Evolutionary conservation across 345 rosid species (phyloP).

Genomic region (Populus euphratica): DNA sequence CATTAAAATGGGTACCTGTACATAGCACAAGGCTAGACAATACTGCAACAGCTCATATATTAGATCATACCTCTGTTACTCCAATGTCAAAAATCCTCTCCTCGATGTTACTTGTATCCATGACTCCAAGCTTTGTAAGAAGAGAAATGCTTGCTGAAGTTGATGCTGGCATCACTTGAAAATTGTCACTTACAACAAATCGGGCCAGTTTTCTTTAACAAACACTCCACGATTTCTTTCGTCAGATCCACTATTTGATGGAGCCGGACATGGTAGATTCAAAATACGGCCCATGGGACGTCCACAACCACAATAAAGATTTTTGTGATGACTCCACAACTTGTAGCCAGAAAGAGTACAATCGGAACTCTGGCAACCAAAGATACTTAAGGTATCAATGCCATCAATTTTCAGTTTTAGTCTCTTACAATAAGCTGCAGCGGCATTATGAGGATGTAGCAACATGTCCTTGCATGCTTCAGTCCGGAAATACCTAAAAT

Average conservation of each 20-base stretch:
- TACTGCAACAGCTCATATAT: background rate
- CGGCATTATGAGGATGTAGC: conserved; percentile 9
- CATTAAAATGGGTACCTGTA: background rate
- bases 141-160: background rate
- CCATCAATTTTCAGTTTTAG: conserved; percentile 18
- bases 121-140: conserved; percentile 15
- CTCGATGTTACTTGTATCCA: conserved; percentile 2
- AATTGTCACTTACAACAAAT: conserved; percentile 12
- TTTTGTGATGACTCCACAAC: background rate
- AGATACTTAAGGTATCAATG: background rate
- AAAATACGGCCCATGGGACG: background rate
- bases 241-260: background rate
- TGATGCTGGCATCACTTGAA: conserved; percentile 15
- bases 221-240: conserved; percentile 11
- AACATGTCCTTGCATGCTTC: conserved; percentile 21
- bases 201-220: conserved; percentile 6
- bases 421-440: conserved; percentile 1
- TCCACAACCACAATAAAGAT: conserved; percentile 13
- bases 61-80: conserved; percentile 9
- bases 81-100: conserved; percentile 2
- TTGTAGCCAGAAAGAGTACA: background rate
- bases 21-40: too few relatives aligned
- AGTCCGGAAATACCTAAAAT: background rate
- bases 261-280: background rate
- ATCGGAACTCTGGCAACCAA: background rate